A percentile compares a stretch with the other conserved stretches of the same genome.
Conservation (phyloP, 345 rosid genomes). For the Dovyalis caffra region DNA sequence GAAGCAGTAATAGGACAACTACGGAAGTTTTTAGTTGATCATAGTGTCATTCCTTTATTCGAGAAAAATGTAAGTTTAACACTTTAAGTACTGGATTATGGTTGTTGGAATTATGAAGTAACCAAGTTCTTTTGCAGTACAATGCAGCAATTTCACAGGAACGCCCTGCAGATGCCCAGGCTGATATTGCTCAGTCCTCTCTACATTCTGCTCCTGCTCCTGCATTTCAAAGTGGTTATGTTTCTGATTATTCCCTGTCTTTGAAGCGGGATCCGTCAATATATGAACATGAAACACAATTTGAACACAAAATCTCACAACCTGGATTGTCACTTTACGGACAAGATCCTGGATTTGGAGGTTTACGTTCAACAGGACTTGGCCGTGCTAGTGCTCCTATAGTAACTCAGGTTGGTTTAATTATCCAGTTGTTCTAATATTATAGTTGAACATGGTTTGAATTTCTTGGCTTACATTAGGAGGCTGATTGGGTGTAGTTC, state of each 20-base stretch:
- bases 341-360: slow-evolving; percentile 26
- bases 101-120: neutral
- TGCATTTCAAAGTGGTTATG: slow-evolving; percentile 23
- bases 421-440: neutral
- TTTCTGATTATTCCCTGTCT: slow-evolving; percentile 38
- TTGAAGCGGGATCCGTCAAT: slow-evolving; percentile 40
- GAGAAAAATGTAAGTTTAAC: slow-evolving; percentile 36
- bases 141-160: slow-evolving; percentile 34
- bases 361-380: slow-evolving; percentile 29
- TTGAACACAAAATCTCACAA: slow-evolving; percentile 23
- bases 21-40: slow-evolving; percentile 42
- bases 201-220: slow-evolving; percentile 20
- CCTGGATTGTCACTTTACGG: slow-evolving; percentile 30
- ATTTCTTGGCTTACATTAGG: neutral
- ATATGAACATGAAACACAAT: slow-evolving; percentile 28
- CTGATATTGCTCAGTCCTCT: slow-evolving; percentile 24
- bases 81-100: neutral
- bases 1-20: slow-evolving; percentile 38
- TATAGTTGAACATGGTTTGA: neutral
- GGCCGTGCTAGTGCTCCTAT: slow-evolving; percentile 30
- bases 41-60: slow-evolving; percentile 37
- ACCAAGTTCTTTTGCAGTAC: slow-evolving; percentile 20
- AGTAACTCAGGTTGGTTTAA: slow-evolving; percentile 39
- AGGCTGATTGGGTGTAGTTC: neutral
- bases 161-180: slow-evolving; percentile 22